Evolutionary conservation across 352 stramenopile species (phyloP), one percentile per base, ranked within the genome.

Genomic region (Stramenopiles sp.): DNA sequence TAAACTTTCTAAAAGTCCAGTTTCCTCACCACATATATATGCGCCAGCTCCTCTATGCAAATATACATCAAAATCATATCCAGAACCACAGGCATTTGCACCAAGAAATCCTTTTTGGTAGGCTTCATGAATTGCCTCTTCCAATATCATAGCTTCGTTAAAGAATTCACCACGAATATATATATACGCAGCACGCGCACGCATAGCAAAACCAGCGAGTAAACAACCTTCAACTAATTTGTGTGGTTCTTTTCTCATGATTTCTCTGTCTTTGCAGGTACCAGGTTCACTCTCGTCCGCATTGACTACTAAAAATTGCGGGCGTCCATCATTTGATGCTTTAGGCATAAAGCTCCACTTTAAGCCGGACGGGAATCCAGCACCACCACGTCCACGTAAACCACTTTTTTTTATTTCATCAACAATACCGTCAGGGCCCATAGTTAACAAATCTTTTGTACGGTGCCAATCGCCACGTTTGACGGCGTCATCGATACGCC

Each of bases 301-400:
- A 86, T 99, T 99, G 29, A 99, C 95, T 29, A 99, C 94, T n/a
- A 99, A 87, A 86, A 99, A 99, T 43, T 86, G 95, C n/a, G 96
- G 96, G 76, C 96, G 90, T 30, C 96, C 96, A 84, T 99, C 96
- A n/a, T 81, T 93, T 84, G 83, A 90, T 30, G 89, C 84, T 90
- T 99, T 99, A 82, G 96, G 96, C 96, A 99, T 99, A 87, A 99
- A 99, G 76, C 88, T 97, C 96, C 96, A 99, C 90, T 99, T 99
- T 69, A 99, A 88, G 13, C 96, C 96, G 0, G 93, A 98, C 6
- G 96, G 96, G 85, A 99, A 99, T 1, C 96, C 96, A 63, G 96
- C 96, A 53, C 96, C 96, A 65, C 96, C 96, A 73, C 96, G 92
- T 81, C 96, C 96, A 76, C 96, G 92, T 7, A 99, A 87, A 30